phyloP scores from a whole-genome alignment of 805 yeast genomes.

The Wickerhamiella alocasiicola region DNA sequence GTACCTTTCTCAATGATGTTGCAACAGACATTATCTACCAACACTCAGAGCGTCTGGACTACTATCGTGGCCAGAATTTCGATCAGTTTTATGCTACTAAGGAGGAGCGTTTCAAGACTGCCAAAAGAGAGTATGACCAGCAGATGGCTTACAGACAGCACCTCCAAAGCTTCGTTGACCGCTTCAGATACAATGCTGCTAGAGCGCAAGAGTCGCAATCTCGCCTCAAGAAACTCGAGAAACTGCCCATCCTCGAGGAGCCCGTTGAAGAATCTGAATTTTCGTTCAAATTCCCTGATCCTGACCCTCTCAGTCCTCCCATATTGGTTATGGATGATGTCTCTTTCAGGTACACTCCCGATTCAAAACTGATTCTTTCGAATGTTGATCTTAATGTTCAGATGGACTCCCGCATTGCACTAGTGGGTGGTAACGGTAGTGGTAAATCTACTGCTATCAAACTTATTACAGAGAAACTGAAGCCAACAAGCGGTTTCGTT shows the following conservation, averaged over 20 bases:
- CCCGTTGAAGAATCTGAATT: constrained; percentile 85
- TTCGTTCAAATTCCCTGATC: constrained; percentile 88
- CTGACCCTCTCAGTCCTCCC: constrained; percentile 87
- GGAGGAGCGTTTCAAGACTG: constrained; percentile 90
- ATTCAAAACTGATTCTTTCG: constrained; percentile 38
- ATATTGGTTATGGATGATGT: constrained; percentile 79
- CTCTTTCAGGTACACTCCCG: constrained; percentile 67
- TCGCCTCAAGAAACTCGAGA: constrained; percentile 91
- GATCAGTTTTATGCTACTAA: constrained; percentile 86
- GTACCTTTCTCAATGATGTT: constrained; percentile 92
- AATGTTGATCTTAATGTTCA: constrained; percentile 84
- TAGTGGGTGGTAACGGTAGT: constrained; percentile 98
- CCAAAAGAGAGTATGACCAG: constrained; percentile 87
- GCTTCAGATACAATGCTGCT: constrained; percentile 94
- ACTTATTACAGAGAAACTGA: constrained; percentile 62
- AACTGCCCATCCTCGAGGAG: constrained; percentile 80
- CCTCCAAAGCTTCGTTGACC: constrained; percentile 88
- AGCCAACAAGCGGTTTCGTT: constrained; percentile 67
- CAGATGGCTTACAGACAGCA: constrained; percentile 95
- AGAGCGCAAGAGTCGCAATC: constrained; percentile 97
- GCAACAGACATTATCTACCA: constrained; percentile 98
- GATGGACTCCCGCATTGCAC: constrained; percentile 87
- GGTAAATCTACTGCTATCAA: constrained; percentile 95
- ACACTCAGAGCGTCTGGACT: constrained; percentile 93
- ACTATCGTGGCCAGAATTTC: constrained; percentile 81